Evolutionary conservation across 1,284 basidiomycete species (phyloP), one percentile per base, ranked within the genome.

Genomic region (Bondarzewia mesenterica): DNA sequence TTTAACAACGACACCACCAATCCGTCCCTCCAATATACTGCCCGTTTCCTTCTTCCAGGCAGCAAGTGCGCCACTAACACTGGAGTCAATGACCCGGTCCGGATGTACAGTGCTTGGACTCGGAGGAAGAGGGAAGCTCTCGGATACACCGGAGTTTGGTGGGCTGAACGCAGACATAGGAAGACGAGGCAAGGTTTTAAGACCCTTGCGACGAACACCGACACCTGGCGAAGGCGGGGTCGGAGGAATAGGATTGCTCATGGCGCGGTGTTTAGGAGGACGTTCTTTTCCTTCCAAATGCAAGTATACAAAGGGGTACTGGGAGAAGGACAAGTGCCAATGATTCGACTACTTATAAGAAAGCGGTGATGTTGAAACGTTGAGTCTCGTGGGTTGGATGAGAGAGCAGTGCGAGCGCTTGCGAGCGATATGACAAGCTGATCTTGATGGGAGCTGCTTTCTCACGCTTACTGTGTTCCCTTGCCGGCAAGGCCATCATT

Each of bases 81-180:
- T 75, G 10, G 82, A 77, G 60, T 90, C 88, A 54, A 85, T 67
- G 51, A 89, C 68, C n/a, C 64, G 64, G 18, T 69, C 65, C 0
- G 87, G 87, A 54, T 79, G 73, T 45, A 85, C 69, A 12, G 77
- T 71, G 55, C 72, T 80, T 3, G 86, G 85, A 51, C 81, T 84
- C n/a, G 80, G 77, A 6, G 81, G 74, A 2, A 85, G 54, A 5
- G 79, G 82, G 60, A 86, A 88, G 2, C 67, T 67, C 45, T 87
- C 85, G 23, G 74, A 74, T 1, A 78, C 75, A 49, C 78, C 78
- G 3, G 80, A 72, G 63, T 75, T 82, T 25, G 84, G 82, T 0
- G 82, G 77, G 21, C 72, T 77, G 59, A 89, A 89, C 0, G 79
- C 85, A 12, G 84, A 86, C 27, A 80, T 61, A 0, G 85, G 85